phyloP scores from a whole-genome alignment of 169 alveolate species.

The Cryptosporidium sp. region DNA sequence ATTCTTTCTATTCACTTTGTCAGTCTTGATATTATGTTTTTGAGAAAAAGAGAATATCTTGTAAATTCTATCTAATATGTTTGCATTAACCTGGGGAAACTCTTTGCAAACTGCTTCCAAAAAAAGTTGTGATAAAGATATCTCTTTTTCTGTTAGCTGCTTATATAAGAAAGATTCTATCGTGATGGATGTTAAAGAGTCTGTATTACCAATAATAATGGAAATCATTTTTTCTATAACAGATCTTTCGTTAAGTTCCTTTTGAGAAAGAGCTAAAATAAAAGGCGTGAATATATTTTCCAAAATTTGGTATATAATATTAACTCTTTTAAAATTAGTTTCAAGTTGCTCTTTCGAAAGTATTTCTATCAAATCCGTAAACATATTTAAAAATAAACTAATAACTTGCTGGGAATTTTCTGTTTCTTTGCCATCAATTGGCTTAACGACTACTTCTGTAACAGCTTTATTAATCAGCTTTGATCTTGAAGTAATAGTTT shows the following conservation, averaged over 20 bases:
- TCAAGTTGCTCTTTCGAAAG: background rate
- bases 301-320: background rate
- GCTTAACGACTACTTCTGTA: background rate
- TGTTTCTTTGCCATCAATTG: background rate
- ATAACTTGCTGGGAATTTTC: background rate
- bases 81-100: background rate
- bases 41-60: background rate
- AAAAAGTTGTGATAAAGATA: background rate
- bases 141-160: background rate
- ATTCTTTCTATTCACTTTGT: background rate
- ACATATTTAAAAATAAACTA: background rate
- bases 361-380: conserved; percentile 1
- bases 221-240: background rate
- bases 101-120: conserved; percentile 1
- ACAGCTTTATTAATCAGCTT: conserved; percentile 15
- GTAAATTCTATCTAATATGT: background rate
- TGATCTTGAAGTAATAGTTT: background rate
- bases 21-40: background rate
- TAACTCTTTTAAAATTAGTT: background rate
- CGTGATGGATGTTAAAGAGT: background rate
- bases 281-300: background rate
- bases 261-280: background rate
- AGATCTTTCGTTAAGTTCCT: background rate
- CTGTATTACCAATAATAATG: background rate
- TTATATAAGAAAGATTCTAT: background rate